These are phyloP conservation scores for Hysterangium stoloniferum DNA, from an alignment of 768 basidiomycete genomes.

Conservation along the genomic window DNA sequence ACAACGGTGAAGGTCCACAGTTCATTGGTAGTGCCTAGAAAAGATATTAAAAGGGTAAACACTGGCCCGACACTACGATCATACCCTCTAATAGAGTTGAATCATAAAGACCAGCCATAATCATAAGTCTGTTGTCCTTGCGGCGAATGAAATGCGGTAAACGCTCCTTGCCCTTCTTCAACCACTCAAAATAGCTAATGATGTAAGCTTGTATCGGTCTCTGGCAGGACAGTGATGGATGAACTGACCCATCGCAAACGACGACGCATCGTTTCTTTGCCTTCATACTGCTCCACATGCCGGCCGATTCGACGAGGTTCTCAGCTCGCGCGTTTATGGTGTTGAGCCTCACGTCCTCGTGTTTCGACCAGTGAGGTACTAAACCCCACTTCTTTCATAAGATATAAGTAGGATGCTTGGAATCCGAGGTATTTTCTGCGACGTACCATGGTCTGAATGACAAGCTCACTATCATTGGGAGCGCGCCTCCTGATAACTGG, in stretches of 20 bases:
- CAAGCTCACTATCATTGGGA: conserved; percentile 27
- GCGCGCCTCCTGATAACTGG: conserved; percentile 59
- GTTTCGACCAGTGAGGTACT: conserved; percentile 76
- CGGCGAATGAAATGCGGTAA: conserved; percentile 77
- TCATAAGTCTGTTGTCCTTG: conserved; percentile 56
- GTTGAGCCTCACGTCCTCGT: conserved; percentile 61
- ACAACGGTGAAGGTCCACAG: conserved; percentile 86
- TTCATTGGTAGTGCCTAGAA: conserved; percentile 30
- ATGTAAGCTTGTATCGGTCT: not conserved
- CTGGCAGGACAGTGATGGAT: not conserved
- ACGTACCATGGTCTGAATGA: conserved; percentile 70
- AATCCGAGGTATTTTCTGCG: not conserved
- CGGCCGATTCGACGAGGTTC: conserved; percentile 62
- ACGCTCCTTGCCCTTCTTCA: conserved; percentile 72
- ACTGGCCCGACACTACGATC: not conserved
- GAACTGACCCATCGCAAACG: conserved; percentile 61
- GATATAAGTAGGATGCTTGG: not conserved
- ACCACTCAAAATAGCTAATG: conserved; percentile 96
- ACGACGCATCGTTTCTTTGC: conserved; percentile 82
- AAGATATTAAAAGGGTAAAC: not conserved
- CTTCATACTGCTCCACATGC: conserved; percentile 83
- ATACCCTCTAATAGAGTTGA: conserved; percentile 56
- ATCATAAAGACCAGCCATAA: conserved; percentile 88
- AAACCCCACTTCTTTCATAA: conserved; percentile 57
- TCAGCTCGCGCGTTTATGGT: conserved; percentile 92